Evolutionary conservation across 345 rosid genomes (phyloP), one percentile per base, ranked within the genome.

Genomic region (Zanthoxylum bungeanum): DNA sequence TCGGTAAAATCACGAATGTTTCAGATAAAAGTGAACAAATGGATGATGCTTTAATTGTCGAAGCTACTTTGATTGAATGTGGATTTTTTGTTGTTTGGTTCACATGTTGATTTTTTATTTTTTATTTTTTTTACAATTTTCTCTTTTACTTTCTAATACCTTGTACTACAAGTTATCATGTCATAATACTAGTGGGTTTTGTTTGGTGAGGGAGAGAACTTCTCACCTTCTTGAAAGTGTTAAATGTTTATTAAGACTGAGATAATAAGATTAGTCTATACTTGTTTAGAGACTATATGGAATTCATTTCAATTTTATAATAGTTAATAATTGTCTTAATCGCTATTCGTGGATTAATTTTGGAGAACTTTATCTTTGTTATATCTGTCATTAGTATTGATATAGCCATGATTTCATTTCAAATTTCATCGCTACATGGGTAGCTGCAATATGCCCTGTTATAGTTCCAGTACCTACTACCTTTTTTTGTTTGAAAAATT

Each of bases 161-260:
- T 86, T 82, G 59, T 47, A 42, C 52, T 66, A 62, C 42, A 82
- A 80, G 86, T 66, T 74, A 65, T 74, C 51, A 46, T 71, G 25
- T 62, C 36, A 46, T 56, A 64, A 70, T 73, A 60, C 60, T 64
- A 36, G 4, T 44, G 34, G 73, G 42, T 16, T 30, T 25, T 28
- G 78, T 73, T 71, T 55, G 73, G 50, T 77, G 67, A 63, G 69
- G 57, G 24, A 36, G 69, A 21, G 62, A 7, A 10, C 56, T 9
- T 31, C 47, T 65, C 25, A 42, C 51, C 52, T 63, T 47, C 28
- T 47, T 30, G 42, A 40, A n/a, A 46, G 69, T 30, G 55, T 28
- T 25, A 47, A 12, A 65, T 12, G 11, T 27, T 28, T 27, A 14
- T 19, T 4, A 14, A 44, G 49, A 44, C 49, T 44, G 49, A 44